Conservation (phyloP, 805 yeast genomes). For the Wickerhamomyces chaumierensis region DNA sequence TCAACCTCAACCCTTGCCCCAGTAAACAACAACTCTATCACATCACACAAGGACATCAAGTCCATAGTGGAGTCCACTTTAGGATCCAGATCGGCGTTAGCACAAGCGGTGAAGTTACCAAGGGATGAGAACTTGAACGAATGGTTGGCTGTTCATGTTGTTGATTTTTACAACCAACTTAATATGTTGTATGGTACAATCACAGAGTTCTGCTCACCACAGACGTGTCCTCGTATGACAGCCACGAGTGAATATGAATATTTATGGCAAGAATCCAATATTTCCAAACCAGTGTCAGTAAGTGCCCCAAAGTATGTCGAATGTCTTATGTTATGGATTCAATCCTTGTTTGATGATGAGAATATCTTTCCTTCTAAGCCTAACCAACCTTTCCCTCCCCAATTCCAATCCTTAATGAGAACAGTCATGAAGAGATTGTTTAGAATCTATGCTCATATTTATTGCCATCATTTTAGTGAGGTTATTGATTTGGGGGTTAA, state of each 20-base stretch:
- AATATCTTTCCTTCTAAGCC: constrained; percentile 79
- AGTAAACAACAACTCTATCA: constrained; percentile 23
- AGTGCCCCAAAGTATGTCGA: constrained; percentile 95
- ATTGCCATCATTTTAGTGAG: constrained; percentile 96
- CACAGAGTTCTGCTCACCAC: constrained; percentile 92
- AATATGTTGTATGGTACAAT: constrained; percentile 94
- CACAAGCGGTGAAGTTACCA: constrained; percentile 89
- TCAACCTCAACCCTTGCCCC: constrained; percentile 2
- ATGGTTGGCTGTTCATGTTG: constrained; percentile 97
- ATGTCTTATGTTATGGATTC: constrained; percentile 90
- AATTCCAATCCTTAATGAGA: constrained; percentile 65
- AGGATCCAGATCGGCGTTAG: constrained; percentile 83
- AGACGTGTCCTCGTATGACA: constrained; percentile 92
- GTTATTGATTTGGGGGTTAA: constrained; percentile 86
- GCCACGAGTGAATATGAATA: constrained; percentile 97
- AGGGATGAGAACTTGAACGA: constrained; percentile 85
- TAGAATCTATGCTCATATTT: constrained; percentile 93
- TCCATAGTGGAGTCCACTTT: constrained; percentile 89
- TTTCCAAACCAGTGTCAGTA: constrained; percentile 67
- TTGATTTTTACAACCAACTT: constrained; percentile 90
- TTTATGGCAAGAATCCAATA: constrained; percentile 81
- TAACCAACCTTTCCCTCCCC: constrained; percentile 87
- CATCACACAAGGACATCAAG: constrained; percentile 64
- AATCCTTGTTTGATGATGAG: constrained; percentile 84
- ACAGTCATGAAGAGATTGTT: constrained; percentile 86